These are phyloP conservation scores for Ambispora gerdemannii DNA, from an alignment of 192 early-diverging fungal species.

Conservation along the genomic window DNA sequence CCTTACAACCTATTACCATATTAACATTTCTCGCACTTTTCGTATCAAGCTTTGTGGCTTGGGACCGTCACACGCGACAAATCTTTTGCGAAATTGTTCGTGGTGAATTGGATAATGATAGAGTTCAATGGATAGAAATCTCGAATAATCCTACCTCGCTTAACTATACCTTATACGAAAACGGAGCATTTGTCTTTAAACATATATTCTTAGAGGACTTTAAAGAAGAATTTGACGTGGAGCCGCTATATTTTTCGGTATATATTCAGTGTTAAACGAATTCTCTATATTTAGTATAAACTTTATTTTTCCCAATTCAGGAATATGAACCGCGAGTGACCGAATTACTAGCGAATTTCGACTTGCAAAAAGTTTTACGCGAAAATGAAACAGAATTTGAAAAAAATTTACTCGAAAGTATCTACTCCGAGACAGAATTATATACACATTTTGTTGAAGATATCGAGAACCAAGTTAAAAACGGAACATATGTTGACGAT, in stretches of 20 bases:
- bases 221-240: constrained; percentile 17
- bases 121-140: neutral
- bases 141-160: neutral
- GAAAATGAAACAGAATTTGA: neutral
- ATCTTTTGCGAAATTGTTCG: neutral
- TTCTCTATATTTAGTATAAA: neutral
- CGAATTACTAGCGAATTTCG: neutral
- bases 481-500: constrained; percentile 29
- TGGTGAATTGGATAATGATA: neutral
- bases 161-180: neutral
- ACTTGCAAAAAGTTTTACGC: neutral
- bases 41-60: neutral
- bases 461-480: neutral
- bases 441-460: neutral
- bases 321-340: neutral
- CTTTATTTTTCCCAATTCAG: neutral
- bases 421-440: neutral
- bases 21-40: neutral
- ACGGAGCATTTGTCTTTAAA: constrained; percentile 23
- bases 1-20: neutral
- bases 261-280: neutral
- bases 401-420: neutral
- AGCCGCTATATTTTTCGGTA: constrained; percentile 23
- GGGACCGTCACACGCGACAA: neutral
- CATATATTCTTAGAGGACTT: constrained; percentile 28